Conservation (phyloP, 352 stramenopile genomes). For the Phytophthora foliorum region DNA sequence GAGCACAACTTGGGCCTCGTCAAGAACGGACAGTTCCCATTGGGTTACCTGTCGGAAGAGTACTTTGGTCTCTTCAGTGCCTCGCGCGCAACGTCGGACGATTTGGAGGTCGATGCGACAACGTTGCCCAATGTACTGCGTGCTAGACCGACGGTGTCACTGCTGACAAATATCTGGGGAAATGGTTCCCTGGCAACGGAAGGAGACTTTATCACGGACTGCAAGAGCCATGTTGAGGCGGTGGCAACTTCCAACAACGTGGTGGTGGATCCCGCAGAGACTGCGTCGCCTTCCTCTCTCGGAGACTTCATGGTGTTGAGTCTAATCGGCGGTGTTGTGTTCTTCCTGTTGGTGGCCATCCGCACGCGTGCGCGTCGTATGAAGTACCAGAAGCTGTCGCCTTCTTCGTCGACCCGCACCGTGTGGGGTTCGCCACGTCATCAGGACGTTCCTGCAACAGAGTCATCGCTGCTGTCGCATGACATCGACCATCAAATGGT, state of each 20-base stretch:
- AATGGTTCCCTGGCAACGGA: slow-evolving; percentile 47
- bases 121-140: slow-evolving; percentile 46
- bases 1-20: slow-evolving; percentile 63
- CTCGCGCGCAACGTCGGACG: slow-evolving; percentile 11
- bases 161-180: slow-evolving; percentile 61
- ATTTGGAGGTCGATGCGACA: slow-evolving; percentile 9
- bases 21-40: slow-evolving; percentile 59
- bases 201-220: slow-evolving; percentile 47
- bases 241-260: slow-evolving; percentile 14
- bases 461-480: slow-evolving; percentile 22
- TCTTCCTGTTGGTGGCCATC: slow-evolving; percentile 28
- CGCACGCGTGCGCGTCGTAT: slow-evolving; percentile 26
- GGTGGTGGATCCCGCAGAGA: background rate
- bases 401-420: slow-evolving; percentile 11
- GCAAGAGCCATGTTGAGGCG: slow-evolving; percentile 17
- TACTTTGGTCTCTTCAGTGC: slow-evolving; percentile 58
- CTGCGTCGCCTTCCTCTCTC: background rate
- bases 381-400: slow-evolving; percentile 32
- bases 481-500: slow-evolving; percentile 32
- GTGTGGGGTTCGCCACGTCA: slow-evolving; percentile 11
- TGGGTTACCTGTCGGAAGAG: slow-evolving; percentile 75
- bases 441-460: slow-evolving; percentile 13
- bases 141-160: slow-evolving; percentile 58
- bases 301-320: slow-evolving; percentile 19
- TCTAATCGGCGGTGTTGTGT: slow-evolving; percentile 25